These are phyloP conservation scores for Penicillium samsonianum DNA, from an alignment of 495 filamentous ascomycete genomes.

Conservation along the genomic window DNA sequence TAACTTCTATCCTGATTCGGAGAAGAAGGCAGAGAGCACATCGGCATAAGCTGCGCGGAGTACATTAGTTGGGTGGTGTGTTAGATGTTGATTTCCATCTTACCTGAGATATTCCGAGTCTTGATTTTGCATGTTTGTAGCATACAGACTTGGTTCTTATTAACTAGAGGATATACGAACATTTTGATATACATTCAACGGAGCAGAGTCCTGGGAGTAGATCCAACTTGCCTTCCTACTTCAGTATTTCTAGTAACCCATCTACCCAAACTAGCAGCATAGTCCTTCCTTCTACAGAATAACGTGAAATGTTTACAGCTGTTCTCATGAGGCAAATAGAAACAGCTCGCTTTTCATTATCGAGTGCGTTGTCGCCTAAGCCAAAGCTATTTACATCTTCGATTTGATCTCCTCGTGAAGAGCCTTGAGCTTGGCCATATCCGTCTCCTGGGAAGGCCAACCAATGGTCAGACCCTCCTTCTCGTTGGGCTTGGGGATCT, in stretches of 20 bases:
- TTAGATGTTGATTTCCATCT: constrained; percentile 1
- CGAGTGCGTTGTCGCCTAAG: not conserved
- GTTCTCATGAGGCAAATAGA: not conserved
- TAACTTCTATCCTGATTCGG: constrained; percentile 61
- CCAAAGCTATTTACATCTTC: constrained; percentile 68
- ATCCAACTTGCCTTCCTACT: not conserved
- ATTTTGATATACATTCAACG: not conserved
- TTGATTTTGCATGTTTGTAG: constrained; percentile 13
- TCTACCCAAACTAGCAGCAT: not conserved
- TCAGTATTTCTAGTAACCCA: not conserved
- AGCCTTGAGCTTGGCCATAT: constrained; percentile 83
- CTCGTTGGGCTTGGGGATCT: constrained; percentile 96
- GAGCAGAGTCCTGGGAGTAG: not conserved
- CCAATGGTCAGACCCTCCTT: constrained; percentile 74
- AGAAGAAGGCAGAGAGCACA: constrained; percentile 27
- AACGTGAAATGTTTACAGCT: not conserved
- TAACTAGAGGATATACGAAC: constrained; percentile 11
- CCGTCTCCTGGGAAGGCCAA: constrained; percentile 75
- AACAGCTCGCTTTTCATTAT: not conserved
- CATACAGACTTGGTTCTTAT: constrained; percentile 10
- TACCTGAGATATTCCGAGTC: constrained; percentile 1
- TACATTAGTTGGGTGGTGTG: constrained; percentile 21
- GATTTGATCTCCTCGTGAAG: constrained; percentile 79
- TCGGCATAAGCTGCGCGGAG: constrained; percentile 31
- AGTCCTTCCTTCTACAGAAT: not conserved